Evolutionary conservation across 352 stramenopile species (phyloP).

Genomic region (Globisporangium nodosum): DNA sequence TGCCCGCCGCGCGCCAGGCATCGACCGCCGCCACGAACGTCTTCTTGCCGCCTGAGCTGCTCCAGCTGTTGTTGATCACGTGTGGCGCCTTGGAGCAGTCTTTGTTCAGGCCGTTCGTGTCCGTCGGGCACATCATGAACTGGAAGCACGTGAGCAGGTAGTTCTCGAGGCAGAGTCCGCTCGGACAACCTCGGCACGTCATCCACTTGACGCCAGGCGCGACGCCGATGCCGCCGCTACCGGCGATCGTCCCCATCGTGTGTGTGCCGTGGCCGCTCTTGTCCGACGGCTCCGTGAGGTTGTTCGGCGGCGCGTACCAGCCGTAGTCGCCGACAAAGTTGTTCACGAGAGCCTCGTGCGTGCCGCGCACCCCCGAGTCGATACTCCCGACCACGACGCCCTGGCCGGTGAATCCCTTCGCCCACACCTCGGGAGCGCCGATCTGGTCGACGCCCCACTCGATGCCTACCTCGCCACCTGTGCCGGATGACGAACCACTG

Average conservation of each 20-base stretch:
- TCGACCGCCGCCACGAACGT: slow-evolving; percentile 32
- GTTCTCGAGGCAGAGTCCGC: slow-evolving; percentile 10
- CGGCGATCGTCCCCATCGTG: slow-evolving; percentile 13
- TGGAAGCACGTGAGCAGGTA: slow-evolving; percentile 34
- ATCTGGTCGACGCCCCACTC: slow-evolving; percentile 16
- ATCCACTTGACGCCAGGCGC: slow-evolving; percentile 13
- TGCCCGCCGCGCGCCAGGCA: slow-evolving; percentile 39
- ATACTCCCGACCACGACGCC: slow-evolving; percentile 15
- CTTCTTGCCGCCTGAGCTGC: slow-evolving; percentile 20
- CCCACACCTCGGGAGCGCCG: slow-evolving; percentile 8
- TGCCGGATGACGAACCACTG: background rate
- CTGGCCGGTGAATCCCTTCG: slow-evolving; percentile 6
- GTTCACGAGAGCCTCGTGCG: slow-evolving; percentile 8
- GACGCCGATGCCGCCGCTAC: slow-evolving; percentile 12
- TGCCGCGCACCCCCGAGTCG: slow-evolving; percentile 13
- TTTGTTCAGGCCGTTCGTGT: slow-evolving; percentile 40
- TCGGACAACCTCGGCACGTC: slow-evolving; percentile 9
- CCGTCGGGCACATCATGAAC: slow-evolving; percentile 57
- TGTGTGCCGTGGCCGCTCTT: slow-evolving; percentile 13
- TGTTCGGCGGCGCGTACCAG: slow-evolving; percentile 13
- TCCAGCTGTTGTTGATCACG: slow-evolving; percentile 61
- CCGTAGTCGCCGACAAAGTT: slow-evolving; percentile 11
- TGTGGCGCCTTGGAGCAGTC: slow-evolving; percentile 41
- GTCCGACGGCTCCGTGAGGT: slow-evolving; percentile 10
- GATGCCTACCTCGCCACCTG: background rate